These are phyloP conservation scores for Phytophthora aleatoria DNA, from an alignment of 352 stramenopile species.

Conservation along the genomic window DNA sequence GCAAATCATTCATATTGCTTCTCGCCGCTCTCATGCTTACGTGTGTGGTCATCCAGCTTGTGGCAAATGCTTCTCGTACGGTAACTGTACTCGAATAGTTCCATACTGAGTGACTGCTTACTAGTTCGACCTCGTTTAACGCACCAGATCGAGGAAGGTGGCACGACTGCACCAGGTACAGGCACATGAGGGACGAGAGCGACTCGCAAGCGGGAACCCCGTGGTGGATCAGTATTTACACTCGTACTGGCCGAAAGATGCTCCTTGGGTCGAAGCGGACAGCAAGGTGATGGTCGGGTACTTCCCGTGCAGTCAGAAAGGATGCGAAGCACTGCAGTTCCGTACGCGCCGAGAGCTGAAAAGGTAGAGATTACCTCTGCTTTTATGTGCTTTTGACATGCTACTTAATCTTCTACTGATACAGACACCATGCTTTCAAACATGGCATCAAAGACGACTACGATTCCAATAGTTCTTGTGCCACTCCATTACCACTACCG, in stretches of 20 bases:
- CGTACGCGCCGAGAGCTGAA: constrained; percentile 46
- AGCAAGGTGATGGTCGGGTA: constrained; percentile 48
- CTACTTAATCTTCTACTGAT: not conserved
- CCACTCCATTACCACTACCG: constrained; percentile 1
- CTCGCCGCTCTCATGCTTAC: constrained; percentile 48
- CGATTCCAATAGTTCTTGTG: constrained; percentile 5
- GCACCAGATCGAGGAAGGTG: constrained; percentile 49
- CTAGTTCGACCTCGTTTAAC: not conserved
- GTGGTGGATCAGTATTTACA: constrained; percentile 64
- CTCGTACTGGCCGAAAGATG: constrained; percentile 55
- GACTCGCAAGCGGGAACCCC: constrained; percentile 43
- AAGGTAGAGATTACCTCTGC: constrained; percentile 17
- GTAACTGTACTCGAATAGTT: not conserved
- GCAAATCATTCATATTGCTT: constrained; percentile 52
- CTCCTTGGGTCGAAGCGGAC: constrained; percentile 48
- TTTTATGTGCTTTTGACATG: not conserved
- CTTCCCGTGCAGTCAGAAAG: constrained; percentile 40
- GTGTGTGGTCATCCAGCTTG: constrained; percentile 61
- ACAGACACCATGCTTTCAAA: constrained; percentile 24
- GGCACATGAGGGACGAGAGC: constrained; percentile 43
- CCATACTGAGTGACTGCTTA: not conserved
- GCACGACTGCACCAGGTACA: constrained; percentile 52
- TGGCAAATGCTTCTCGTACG: constrained; percentile 64
- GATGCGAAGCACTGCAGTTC: constrained; percentile 48
- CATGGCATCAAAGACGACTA: constrained; percentile 22